Base-by-base conservation (phyloP, 139 green algal species). In the Chlamydomonas asymmetrica region DNA sequence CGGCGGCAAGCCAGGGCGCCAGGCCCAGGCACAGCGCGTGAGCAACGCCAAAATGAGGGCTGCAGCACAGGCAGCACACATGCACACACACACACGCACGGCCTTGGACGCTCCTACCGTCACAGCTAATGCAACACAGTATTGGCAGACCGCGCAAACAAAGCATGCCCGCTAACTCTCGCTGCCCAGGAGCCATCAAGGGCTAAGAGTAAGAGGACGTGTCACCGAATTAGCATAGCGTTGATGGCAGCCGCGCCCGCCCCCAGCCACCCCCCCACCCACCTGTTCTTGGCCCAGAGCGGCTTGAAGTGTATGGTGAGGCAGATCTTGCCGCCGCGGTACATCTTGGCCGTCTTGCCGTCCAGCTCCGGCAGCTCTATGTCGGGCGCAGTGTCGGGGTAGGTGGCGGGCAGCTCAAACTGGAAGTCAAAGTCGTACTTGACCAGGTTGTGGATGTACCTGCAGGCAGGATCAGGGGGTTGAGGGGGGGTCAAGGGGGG, bases 281-380 rank as follows among this genome's bases (percentile, higher is more conserved):
- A 92, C 89, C 83, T 88, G 89, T 97, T 97, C 72, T 94, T 96
- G 6, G 90, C 88, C 93, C 94, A 97, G 6, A 97, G 81, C 32
- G 96, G 96, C 79, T 98, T 98, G 90, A 99, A 99, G 81, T 99
- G 95, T 9, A 98, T 94, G 31, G 96, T 98, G 3, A 98, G 81
- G 85, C 95, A 98, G 71, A 99, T 97, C 65, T 97, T 96, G 18
- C 95, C 95, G 32, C 96, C 96, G 7, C 95, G 76, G 84, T 99
- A 99, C 96, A 98, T 99, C 87, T 98, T 97, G 56, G 92, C 88
- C 4, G 93, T 97, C 79, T 99, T 99, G 69, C 96, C 96, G 39
- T 98, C 94, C 48, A 99, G 89, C 81, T 97, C 92, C 2, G 96
- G 96, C 4, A 99, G 84, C 75, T 97, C 84, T 29, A 99, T 96